Percentiles rank a stretch among this genome's conserved stretches.
Conservation (phyloP, 73 alveolate species). For the Blepharisma stoltei region DNA sequence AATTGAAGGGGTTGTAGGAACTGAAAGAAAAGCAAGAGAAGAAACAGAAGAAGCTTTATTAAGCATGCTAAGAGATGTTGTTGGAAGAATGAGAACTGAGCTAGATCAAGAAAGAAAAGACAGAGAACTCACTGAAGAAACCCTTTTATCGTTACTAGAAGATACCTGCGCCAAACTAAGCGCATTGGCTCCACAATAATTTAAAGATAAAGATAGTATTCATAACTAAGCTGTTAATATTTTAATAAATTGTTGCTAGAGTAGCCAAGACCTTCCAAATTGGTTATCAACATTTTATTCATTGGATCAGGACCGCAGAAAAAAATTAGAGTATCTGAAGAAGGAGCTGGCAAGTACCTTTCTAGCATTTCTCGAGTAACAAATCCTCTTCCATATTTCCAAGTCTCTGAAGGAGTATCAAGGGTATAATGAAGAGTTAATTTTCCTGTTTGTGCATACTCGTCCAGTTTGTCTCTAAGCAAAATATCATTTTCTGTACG, state of each 20-base stretch:
- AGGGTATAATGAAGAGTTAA: conserved; percentile 45
- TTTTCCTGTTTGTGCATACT: conserved; percentile 29
- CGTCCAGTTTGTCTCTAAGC: conserved; percentile 53
- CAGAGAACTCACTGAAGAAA: conserved; percentile 79
- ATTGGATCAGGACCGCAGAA: conserved; percentile 40
- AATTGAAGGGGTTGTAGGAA: conserved; percentile 40
- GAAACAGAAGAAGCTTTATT: conserved; percentile 84
- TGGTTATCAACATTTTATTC: conserved; percentile 6
- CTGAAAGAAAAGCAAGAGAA: conserved; percentile 74
- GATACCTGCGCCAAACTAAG: conserved; percentile 77
- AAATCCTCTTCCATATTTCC: conserved; percentile 61
- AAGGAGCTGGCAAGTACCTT: conserved; percentile 46
- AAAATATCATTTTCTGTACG: conserved; percentile 63
- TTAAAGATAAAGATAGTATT: conserved; percentile 14
- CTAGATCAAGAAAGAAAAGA: conserved; percentile 75
- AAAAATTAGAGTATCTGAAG: conserved; percentile 27
- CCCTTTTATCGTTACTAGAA: conserved; percentile 65
- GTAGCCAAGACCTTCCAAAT: not conserved
- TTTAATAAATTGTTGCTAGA: not conserved
- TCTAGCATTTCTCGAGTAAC: conserved; percentile 46
- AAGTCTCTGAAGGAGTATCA: conserved; percentile 53
- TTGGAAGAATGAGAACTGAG: conserved; percentile 68
- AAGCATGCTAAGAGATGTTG: conserved; percentile 78
- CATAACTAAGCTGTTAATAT: conserved; percentile 5
- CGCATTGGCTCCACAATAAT: conserved; percentile 45